Base-by-base conservation (phyloP, 805 yeast genomes). In the Candida rishiriensis region DNA sequence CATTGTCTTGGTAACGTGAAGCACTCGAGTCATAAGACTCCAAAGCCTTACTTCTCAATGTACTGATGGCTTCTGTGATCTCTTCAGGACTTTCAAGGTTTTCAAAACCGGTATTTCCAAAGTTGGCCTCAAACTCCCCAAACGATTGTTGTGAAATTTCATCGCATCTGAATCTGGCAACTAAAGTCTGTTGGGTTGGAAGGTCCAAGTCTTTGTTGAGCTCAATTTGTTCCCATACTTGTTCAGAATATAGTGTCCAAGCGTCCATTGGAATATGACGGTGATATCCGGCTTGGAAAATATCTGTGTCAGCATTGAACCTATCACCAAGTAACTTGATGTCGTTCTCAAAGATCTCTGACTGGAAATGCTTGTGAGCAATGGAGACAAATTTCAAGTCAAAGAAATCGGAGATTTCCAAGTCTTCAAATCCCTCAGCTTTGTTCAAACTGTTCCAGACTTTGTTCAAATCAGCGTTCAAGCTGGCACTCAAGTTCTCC, bases 161-260 rank as follows among this genome's bases (percentile, higher is more conserved):
- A 58, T 89, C 96, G 63, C 98, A 91, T 58, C 96, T 81, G 67
- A 88, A 91, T 55, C 93, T 79, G 8, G 99, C 96, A 18, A 93
- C 98, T 47, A 93, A 71, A 29, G 88, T 86, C 63, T 93, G 99
- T 60, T 93, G 99, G 2, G 98, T 90, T 26, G 99, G 99, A 52
- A 93, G 73, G 66, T 93, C 99, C 50, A 93, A 76, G 61, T 93
- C 99, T 65, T 88, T 90, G 67, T 93, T 93, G 49, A 76, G 73
- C 62, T 88, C 96, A 56, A 93, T 93, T 64, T 88, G 96, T 41
- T 86, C 83, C 99, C 99, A 93, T 52, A 96, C 83, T 58, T 83
- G 85, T 43, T 81, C 83, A 1, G 97, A 89, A 56, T 93, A 93
- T 62, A 89, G 66, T 3, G 91, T 76, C 98, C 99, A 93, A 18